Conservation (phyloP, 768 basidiomycete species). For the Gloeostereum incarnatum region DNA sequence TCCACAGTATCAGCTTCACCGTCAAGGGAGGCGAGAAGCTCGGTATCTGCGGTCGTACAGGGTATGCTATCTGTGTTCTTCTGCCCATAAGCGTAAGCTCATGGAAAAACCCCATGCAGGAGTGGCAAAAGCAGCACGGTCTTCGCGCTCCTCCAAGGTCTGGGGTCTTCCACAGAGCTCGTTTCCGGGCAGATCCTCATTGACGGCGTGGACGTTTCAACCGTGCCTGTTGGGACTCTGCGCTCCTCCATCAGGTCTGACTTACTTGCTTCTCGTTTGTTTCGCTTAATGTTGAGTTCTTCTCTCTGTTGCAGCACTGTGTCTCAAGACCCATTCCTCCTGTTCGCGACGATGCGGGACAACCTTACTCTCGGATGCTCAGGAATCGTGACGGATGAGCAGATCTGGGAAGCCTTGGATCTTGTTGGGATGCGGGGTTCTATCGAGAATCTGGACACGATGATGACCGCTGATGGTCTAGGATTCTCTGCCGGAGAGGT, state of each 20-base stretch:
- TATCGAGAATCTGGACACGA: slow-evolving; percentile 3
- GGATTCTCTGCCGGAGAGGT: slow-evolving; percentile 6
- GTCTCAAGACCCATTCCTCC: slow-evolving; percentile 5
- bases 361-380: slow-evolving; percentile 4
- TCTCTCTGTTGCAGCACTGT: slow-evolving; percentile 2
- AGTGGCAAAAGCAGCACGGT: slow-evolving; percentile 7
- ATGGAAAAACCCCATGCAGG: slow-evolving; percentile 1
- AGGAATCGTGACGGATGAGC: not conserved
- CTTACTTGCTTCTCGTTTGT: too few species aligned
- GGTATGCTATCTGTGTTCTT: not conserved
- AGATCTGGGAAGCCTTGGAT: slow-evolving; percentile 6
- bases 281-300: not conserved
- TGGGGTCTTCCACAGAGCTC: slow-evolving; percentile 3
- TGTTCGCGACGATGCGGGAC: slow-evolving; percentile 4
- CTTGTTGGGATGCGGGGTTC: slow-evolving; percentile 1
- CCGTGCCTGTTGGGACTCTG: slow-evolving; percentile 1
- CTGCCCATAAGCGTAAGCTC: not conserved
- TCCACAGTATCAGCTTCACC: slow-evolving; percentile 7
- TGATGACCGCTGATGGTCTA: slow-evolving; percentile 4
- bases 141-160: slow-evolving; percentile 5
- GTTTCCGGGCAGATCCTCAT: slow-evolving; percentile 4
- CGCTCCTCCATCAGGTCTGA: slow-evolving; percentile 6
- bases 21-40: slow-evolving; percentile 8
- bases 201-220: slow-evolving; percentile 5
- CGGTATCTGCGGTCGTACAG: slow-evolving; percentile 5